Evolutionary conservation across 176 grass and related monocot genomes (phyloP).

Genomic region (Saccharum spontaneum): DNA sequence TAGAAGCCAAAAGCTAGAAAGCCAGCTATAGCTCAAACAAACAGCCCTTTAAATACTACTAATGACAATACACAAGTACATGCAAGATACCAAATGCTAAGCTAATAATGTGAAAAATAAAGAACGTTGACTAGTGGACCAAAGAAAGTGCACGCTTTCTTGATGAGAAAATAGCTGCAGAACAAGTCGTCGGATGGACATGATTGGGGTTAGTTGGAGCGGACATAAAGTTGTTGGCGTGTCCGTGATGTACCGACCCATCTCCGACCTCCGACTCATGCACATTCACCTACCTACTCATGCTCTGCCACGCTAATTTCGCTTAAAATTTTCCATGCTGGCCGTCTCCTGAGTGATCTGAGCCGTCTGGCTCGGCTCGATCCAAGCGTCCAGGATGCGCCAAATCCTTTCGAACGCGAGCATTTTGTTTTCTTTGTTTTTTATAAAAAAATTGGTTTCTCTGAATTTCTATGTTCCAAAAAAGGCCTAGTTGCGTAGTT

Average conservation of each 20-base stretch:
- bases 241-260: background rate
- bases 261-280: background rate
- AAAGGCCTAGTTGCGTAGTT: too few species aligned
- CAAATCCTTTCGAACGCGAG: background rate
- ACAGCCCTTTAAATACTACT: background rate
- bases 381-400: background rate
- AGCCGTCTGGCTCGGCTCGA: background rate
- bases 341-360: background rate
- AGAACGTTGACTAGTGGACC: background rate
- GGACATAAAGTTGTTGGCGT: background rate
- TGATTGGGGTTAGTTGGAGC: background rate
- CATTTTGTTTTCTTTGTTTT: background rate
- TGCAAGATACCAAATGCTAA: background rate
- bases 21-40: background rate
- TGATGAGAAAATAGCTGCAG: background rate
- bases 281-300: background rate
- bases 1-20: background rate
- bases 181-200: background rate
- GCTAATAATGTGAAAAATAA: background rate
- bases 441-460: background rate
- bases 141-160: background rate
- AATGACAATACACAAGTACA: background rate
- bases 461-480: too few species aligned
- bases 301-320: background rate
- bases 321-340: background rate